Evolutionary conservation across 139 green algal genomes (phyloP).

Genomic region (Chlorella sp.): DNA sequence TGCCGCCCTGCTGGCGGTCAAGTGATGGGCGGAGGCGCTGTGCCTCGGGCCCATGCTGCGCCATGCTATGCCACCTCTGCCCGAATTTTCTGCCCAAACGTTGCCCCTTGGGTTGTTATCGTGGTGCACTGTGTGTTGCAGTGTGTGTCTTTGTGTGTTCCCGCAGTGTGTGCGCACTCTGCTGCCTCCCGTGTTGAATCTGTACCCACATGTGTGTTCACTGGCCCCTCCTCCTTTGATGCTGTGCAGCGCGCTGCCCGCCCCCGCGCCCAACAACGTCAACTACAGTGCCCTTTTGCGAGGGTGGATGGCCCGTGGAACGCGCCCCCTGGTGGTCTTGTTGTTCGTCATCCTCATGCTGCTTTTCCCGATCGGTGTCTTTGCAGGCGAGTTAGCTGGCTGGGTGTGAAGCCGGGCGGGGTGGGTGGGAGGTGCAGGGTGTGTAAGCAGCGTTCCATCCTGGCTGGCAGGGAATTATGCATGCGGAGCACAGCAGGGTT

Average conservation of each 20-base stretch:
- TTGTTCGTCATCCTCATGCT: conserved; percentile 41
- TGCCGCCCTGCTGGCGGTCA: too few species aligned
- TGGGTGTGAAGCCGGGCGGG: too few species aligned
- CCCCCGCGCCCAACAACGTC: conserved; percentile 48
- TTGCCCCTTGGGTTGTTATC: neutral
- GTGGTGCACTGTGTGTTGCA: neutral
- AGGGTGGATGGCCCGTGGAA: conserved; percentile 19
- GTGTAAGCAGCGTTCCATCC: neutral
- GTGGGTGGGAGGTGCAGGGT: neutral
- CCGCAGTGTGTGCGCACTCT: neutral
- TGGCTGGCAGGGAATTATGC: neutral
- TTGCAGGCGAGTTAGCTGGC: neutral
- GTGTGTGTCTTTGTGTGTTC: neutral
- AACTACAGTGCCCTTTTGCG: conserved; percentile 47
- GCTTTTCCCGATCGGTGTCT: conserved; percentile 56
- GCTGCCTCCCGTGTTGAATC: neutral
- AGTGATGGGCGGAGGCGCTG: too few species aligned
- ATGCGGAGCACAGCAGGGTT: neutral
- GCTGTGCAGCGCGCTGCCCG: conserved; percentile 29
- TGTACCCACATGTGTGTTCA: too few species aligned
- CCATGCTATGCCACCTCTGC: neutral
- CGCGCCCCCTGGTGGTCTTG: conserved; percentile 11
- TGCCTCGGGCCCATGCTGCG: neutral
- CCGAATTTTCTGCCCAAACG: neutral
- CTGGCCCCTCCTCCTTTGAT: neutral